Conservation (phyloP, 768 basidiomycete species). For the Boletellus ananiceps region DNA sequence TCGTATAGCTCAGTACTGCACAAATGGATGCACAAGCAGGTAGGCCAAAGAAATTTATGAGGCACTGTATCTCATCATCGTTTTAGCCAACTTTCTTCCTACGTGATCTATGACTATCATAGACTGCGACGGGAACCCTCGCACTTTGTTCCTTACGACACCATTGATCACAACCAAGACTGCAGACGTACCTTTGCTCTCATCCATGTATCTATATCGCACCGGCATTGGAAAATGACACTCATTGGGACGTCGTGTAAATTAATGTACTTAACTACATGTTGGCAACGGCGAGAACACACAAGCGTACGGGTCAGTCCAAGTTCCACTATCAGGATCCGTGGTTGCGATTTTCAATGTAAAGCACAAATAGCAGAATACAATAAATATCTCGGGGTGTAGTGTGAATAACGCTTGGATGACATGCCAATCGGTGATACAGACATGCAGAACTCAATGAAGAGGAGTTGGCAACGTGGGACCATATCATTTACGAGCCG, state of each 20-base stretch:
- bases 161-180: conserved; percentile 13
- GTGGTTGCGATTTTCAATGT: neutral
- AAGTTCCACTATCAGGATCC: no score
- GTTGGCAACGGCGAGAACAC: conserved; percentile 1
- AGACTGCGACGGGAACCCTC: conserved; percentile 6
- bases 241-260: conserved; percentile 20
- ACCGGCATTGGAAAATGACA: conserved; percentile 24
- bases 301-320: neutral
- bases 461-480: conserved; percentile 11
- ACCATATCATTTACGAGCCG: conserved; percentile 42
- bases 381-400: conserved; percentile 22
- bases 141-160: conserved; percentile 10
- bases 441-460: conserved; percentile 11
- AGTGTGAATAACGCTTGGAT: conserved; percentile 11
- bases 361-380: conserved; percentile 15
- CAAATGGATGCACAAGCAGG: conserved; percentile 63
- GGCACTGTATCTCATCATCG: conserved; percentile 4
- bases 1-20: conserved; percentile 33
- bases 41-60: conserved; percentile 30
- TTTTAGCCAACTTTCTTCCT: conserved; percentile 56
- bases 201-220: conserved; percentile 30
- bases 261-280: conserved; percentile 28
- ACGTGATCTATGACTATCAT: conserved; percentile 36
- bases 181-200: conserved; percentile 24
- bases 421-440: conserved; percentile 9